Percentiles rank a stretch among this genome's conserved stretches.
Evolutionary conservation across 73 alveolate genomes (phyloP).

Genomic region (Stentor coeruleus): DNA sequence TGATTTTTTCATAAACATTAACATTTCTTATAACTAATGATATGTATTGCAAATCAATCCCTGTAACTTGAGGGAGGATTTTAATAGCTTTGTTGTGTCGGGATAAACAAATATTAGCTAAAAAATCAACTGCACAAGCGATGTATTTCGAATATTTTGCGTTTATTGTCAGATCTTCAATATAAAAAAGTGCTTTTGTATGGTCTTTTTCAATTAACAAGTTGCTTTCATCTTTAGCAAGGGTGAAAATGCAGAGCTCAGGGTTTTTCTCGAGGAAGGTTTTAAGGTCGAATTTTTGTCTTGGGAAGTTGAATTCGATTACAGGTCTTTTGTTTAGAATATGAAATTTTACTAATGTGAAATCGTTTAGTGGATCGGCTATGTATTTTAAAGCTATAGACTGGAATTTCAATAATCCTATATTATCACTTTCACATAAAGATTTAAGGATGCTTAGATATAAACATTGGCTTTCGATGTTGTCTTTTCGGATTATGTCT

Average conservation of each 20-base stretch:
- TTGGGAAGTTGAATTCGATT: slow-evolving; percentile 19
- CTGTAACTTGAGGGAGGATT: background rate
- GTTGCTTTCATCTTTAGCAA: background rate
- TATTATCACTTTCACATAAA: background rate
- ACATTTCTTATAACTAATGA: background rate
- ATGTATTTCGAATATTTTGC: background rate
- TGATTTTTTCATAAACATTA: background rate
- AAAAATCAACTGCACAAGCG: background rate
- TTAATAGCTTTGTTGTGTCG: background rate
- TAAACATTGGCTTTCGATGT: background rate
- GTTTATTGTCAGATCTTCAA: background rate
- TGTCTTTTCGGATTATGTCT: background rate
- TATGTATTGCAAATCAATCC: background rate
- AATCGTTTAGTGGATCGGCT: background rate
- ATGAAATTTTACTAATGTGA: background rate
- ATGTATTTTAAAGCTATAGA: background rate
- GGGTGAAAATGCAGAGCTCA: background rate
- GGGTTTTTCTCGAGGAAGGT: background rate
- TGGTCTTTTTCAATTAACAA: background rate
- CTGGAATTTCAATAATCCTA: background rate
- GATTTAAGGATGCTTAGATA: background rate
- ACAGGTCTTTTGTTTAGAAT: background rate
- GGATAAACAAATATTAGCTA: background rate
- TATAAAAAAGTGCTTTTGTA: background rate
- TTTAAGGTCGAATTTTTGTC: background rate